phyloP scores from a whole-genome alignment of 148 eudicot species.

The Euryodendron excelsum region DNA sequence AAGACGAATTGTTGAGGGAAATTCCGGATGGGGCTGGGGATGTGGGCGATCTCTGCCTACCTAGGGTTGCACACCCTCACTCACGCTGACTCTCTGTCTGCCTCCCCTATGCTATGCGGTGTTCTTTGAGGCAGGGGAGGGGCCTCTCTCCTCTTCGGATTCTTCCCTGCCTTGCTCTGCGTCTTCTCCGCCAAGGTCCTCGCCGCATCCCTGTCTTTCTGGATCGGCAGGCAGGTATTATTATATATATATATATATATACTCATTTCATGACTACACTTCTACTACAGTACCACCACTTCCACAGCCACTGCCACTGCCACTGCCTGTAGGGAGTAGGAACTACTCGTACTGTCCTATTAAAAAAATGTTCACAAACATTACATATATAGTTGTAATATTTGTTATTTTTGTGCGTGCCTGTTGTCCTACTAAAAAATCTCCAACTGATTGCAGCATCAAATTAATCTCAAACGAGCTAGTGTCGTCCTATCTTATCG shows the following conservation, averaged over 20 bases:
- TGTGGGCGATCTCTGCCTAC: constrained; percentile 83
- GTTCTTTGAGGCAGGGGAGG: constrained; percentile 84
- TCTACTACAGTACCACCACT: no score
- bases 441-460: no score
- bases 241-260: not conserved
- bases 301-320: no score
- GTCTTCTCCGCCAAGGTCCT: constrained; percentile 79
- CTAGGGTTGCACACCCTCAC: constrained; percentile 63
- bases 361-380: no score
- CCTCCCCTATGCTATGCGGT: constrained; percentile 70
- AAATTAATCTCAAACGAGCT: no score
- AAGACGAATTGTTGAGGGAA: constrained; percentile 32
- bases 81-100: constrained; percentile 66
- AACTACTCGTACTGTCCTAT: no score
- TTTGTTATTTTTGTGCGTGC: no score
- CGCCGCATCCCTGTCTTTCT: constrained; percentile 82
- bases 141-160: constrained; percentile 79
- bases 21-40: constrained; percentile 56
- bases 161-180: constrained; percentile 63
- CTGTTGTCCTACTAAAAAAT: no score
- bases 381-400: no score
- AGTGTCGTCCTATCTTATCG: no score
- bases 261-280: no score
- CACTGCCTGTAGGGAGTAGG: no score
- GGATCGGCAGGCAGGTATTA: constrained; percentile 70